Conservation (phyloP, 768 basidiomycete genomes). For the Multifurca ochricompacta region DNA sequence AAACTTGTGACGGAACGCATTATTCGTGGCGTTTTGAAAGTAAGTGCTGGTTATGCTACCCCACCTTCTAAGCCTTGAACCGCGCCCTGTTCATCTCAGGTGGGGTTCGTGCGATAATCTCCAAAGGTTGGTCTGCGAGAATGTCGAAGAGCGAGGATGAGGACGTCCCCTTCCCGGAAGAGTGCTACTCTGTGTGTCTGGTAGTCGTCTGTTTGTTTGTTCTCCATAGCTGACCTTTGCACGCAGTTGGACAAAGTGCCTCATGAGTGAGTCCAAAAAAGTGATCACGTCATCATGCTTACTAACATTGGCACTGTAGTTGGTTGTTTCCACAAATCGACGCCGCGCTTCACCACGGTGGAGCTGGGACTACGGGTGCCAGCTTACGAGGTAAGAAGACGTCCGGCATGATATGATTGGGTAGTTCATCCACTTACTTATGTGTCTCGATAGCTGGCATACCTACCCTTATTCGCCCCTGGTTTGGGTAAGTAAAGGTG, state of each 20-base stretch:
- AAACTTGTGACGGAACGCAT: constrained; percentile 46
- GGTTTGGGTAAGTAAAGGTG: constrained; percentile 42
- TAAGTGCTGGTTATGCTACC: constrained; percentile 25
- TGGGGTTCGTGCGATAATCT: constrained; percentile 57
- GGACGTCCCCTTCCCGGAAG: constrained; percentile 41
- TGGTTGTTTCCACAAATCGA: constrained; percentile 56
- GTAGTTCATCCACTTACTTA: background rate
- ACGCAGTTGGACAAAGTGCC: constrained; percentile 51
- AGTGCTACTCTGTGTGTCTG: constrained; percentile 37
- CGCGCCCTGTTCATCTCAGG: constrained; percentile 31
- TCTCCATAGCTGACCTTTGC: constrained; percentile 18
- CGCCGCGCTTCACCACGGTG: constrained; percentile 61
- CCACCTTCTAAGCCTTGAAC: background rate
- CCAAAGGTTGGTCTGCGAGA: constrained; percentile 59
- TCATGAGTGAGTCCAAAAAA: constrained; percentile 38
- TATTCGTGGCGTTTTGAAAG: constrained; percentile 54
- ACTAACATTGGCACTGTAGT: constrained; percentile 22
- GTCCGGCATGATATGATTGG: too few relatives aligned
- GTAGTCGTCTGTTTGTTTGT: background rate
- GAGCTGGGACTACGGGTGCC: constrained; percentile 65
- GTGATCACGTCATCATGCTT: background rate
- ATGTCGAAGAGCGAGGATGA: constrained; percentile 36
- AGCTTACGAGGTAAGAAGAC: constrained; percentile 37
- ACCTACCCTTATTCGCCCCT: constrained; percentile 62
- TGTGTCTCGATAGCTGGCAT: constrained; percentile 36